Conservation (phyloP, 768 basidiomycete species). For the Tremella mesenterica region DNA sequence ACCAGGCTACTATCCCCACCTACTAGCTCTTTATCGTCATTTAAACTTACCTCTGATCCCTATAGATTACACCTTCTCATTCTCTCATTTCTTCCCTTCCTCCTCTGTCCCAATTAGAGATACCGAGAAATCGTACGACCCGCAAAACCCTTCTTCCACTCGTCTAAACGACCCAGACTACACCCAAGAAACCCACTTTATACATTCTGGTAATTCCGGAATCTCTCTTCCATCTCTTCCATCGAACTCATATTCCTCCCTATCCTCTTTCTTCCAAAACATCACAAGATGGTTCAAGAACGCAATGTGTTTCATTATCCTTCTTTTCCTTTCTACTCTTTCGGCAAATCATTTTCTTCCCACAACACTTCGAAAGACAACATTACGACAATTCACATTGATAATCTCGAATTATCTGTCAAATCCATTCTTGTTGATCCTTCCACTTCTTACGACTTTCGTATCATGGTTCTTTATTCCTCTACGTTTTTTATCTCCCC, state of each 20-base stretch:
- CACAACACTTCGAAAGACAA: constrained; percentile 48
- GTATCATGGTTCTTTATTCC: no score
- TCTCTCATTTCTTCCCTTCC: constrained; percentile 49
- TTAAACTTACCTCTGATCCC: constrained; percentile 55
- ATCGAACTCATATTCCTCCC: constrained; percentile 7
- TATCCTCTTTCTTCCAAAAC: constrained; percentile 4
- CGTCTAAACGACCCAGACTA: neutral
- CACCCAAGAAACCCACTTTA: constrained; percentile 50
- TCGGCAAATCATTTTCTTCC: constrained; percentile 38
- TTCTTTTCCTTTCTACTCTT: constrained; percentile 27
- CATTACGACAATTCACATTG: constrained; percentile 44
- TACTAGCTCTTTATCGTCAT: constrained; percentile 59
- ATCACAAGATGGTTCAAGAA: constrained; percentile 44
- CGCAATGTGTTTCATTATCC: constrained; percentile 47
- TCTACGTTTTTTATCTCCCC: no score
- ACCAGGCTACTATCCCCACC: constrained; percentile 62
- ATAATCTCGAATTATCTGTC: constrained; percentile 9
- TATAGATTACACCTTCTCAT: constrained; percentile 63
- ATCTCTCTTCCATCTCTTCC: constrained; percentile 51
- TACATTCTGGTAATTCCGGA: constrained; percentile 59
- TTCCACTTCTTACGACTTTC: neutral
- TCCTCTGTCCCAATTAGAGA: neutral
- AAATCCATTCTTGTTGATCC: constrained; percentile 10
- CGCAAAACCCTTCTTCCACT: constrained; percentile 10
- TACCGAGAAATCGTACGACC: constrained; percentile 13